Evolutionary conservation across 176 grass and related monocot genomes (phyloP).

Genomic region (Eremochloa ophiuroides): DNA sequence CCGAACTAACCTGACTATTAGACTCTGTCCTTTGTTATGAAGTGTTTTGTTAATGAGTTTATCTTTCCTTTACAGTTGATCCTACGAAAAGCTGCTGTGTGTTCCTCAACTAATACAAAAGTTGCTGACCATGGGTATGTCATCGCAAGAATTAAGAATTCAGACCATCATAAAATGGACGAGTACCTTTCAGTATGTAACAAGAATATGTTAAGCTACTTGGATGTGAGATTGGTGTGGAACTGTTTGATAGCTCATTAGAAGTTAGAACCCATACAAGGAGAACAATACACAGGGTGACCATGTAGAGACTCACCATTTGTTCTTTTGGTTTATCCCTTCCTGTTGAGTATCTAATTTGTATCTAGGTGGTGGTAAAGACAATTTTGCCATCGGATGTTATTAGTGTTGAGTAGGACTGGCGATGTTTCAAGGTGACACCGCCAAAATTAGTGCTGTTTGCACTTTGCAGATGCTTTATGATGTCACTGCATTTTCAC

Average conservation of each 20-base stretch:
- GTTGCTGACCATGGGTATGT: neutral
- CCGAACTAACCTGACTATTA: neutral
- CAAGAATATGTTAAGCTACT: neutral
- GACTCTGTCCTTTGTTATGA: neutral
- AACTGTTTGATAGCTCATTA: neutral
- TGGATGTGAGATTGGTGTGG: neutral
- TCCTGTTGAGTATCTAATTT: neutral
- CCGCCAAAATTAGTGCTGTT: too few relatives aligned
- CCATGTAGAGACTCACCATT: neutral
- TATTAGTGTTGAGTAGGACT: neutral
- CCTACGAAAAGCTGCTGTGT: neutral
- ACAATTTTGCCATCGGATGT: neutral
- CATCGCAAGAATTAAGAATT: neutral
- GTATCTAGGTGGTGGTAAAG: neutral
- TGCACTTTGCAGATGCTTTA: too few relatives aligned
- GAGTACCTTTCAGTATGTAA: neutral
- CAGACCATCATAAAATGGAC: neutral
- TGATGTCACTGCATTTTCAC: too few relatives aligned
- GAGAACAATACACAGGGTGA: neutral
- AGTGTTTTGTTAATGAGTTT: neutral
- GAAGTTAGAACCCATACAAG: neutral
- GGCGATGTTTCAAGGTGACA: neutral
- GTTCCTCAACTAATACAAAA: neutral
- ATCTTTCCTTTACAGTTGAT: constrained; percentile 9
- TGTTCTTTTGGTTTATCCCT: neutral